A percentile compares a stretch with the other conserved stretches of the same genome.
phyloP scores from a whole-genome alignment of 163 green algal genomes.

The Scenedesmus sp. region DNA sequence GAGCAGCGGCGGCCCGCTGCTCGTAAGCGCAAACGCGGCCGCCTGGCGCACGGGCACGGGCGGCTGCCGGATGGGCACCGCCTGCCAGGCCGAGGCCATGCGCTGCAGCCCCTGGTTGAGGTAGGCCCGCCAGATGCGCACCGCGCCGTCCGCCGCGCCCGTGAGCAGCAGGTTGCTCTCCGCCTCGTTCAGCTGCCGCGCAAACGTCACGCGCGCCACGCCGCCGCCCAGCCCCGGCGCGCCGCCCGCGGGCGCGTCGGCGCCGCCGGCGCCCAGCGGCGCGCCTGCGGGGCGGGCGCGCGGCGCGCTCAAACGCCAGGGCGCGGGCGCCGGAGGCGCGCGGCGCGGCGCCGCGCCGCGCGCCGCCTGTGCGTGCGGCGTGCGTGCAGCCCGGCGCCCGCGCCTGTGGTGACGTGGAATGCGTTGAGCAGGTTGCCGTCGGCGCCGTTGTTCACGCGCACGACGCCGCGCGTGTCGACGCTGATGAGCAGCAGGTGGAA shows the following conservation, averaged over 20 bases:
- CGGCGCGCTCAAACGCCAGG: no score
- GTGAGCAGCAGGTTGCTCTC: constrained; percentile 78
- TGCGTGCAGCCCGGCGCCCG: background rate
- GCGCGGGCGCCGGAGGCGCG: no score
- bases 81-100: constrained; percentile 76
- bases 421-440: constrained; percentile 68
- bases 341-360: no score
- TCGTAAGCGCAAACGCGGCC: constrained; percentile 55
- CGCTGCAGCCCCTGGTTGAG: constrained; percentile 60
- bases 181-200: constrained; percentile 80
- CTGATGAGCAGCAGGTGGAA: constrained; percentile 75
- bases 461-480: constrained; percentile 60
- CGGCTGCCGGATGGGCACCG: constrained; percentile 61
- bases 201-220: constrained; percentile 41
- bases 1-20: constrained; percentile 59
- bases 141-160: constrained; percentile 74
- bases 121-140: constrained; percentile 88
- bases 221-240: constrained; percentile 1
- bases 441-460: constrained; percentile 74
- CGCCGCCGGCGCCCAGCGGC: no score
- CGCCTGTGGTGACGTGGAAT: constrained; percentile 71
- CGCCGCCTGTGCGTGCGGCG: no score
- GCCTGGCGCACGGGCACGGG: constrained; percentile 31
- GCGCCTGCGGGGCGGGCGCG: no score
- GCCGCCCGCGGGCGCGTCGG: no score